Conservation (phyloP, 352 stramenopile genomes). For the Pythium monospermum region DNA sequence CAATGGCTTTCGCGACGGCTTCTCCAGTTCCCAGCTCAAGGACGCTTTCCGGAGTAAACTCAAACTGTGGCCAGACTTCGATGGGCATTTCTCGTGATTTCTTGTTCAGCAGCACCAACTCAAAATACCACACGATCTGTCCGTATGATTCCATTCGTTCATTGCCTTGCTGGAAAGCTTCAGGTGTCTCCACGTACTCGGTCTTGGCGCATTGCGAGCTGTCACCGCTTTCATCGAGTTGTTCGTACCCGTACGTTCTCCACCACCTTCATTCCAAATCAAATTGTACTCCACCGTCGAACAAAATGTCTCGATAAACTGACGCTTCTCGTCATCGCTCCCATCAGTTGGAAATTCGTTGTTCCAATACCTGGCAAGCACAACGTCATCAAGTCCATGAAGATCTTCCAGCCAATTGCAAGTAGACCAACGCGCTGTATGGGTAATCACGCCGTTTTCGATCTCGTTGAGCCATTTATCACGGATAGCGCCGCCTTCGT, state of each 20-base stretch:
- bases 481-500: conserved; percentile 22
- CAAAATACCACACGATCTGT: conserved; percentile 17
- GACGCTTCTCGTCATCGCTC: conserved; percentile 7
- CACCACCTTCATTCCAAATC: conserved; percentile 22
- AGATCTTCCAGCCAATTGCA: conserved; percentile 8
- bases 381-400: conserved; percentile 4
- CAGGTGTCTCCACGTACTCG: conserved; percentile 9
- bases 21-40: not conserved
- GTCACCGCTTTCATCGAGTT: not conserved
- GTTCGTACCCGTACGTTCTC: conserved; percentile 15
- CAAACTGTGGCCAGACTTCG: not conserved
- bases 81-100: not conserved
- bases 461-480: conserved; percentile 34
- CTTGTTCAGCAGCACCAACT: conserved; percentile 5
- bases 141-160: conserved; percentile 11
- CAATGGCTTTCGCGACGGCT: not conserved
- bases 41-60: not conserved
- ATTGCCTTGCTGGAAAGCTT: conserved; percentile 10
- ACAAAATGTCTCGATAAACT: conserved; percentile 8
- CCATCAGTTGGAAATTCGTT: not conserved
- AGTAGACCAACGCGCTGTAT: conserved; percentile 24
- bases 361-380: conserved; percentile 6
- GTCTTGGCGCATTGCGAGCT: conserved; percentile 8
- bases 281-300: conserved; percentile 9
- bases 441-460: conserved; percentile 19